A percentile compares a stretch with the other conserved stretches of the same genome.
Conservation (phyloP, 805 yeast genomes). For the Kodamaea lidongshanica region DNA sequence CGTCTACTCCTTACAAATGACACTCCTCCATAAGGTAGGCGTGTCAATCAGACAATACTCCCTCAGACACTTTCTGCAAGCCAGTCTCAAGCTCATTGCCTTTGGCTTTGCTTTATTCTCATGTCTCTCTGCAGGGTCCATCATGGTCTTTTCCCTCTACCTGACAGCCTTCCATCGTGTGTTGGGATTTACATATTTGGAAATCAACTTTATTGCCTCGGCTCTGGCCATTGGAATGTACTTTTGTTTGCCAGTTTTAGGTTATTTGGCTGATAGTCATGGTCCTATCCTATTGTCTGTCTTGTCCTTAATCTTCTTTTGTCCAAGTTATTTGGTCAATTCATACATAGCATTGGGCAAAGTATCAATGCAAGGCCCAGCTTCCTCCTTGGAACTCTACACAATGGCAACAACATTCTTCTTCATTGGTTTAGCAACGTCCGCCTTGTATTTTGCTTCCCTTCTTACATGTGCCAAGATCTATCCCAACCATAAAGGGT, state of each 20-base stretch:
- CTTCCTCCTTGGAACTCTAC: conserved; percentile 11
- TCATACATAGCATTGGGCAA: conserved; percentile 13
- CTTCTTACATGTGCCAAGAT: conserved; percentile 78
- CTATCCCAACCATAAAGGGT: conserved; percentile 68
- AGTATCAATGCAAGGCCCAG: background rate
- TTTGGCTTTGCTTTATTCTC: conserved; percentile 53
- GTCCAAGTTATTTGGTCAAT: conserved; percentile 59
- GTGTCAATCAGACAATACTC: conserved; percentile 39
- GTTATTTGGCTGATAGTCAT: conserved; percentile 76
- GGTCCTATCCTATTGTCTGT: conserved; percentile 72
- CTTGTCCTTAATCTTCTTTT: conserved; percentile 52
- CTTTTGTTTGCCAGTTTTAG: conserved; percentile 73
- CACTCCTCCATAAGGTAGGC: conserved; percentile 16
- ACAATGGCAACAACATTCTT: conserved; percentile 45
- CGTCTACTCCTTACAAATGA: conserved; percentile 3
- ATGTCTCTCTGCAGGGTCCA: conserved; percentile 77
- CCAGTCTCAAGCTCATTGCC: conserved; percentile 42
- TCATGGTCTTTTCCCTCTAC: conserved; percentile 74
- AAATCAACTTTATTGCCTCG: conserved; percentile 67
- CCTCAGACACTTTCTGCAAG: conserved; percentile 35
- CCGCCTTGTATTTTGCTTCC: conserved; percentile 65
- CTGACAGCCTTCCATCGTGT: conserved; percentile 58
- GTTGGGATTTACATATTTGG: conserved; percentile 58
- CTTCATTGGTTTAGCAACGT: conserved; percentile 65
- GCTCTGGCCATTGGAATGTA: conserved; percentile 77